Evolutionary conservation across 2,329 filamentous ascomycete genomes (phyloP).

Genomic region (Incumbomyces delicatus): DNA sequence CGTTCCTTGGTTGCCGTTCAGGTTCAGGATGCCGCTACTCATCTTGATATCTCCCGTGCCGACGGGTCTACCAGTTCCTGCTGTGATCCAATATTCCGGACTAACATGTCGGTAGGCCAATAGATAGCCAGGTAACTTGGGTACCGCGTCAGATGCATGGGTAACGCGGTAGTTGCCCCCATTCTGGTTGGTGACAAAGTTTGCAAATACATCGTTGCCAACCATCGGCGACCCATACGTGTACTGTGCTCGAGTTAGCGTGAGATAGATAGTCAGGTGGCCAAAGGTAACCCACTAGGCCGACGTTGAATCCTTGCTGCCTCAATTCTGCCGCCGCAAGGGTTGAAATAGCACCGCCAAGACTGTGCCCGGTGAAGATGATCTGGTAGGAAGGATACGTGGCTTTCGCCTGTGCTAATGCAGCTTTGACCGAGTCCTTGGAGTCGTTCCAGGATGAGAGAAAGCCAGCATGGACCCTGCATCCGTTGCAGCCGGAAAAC

Average conservation of each 20-base stretch:
- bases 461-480: conserved; percentile 38
- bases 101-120: conserved; percentile 28
- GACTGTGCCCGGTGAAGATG: conserved; percentile 41
- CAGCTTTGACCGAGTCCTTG: conserved; percentile 28
- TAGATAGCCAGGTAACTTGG: conserved; percentile 28
- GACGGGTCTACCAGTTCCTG: conserved; percentile 22
- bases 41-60: conserved; percentile 26
- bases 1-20: conserved; percentile 28
- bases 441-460: conserved; percentile 35
- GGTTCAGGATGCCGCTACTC: conserved; percentile 25
- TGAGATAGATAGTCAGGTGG: not conserved
- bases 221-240: conserved; percentile 35
- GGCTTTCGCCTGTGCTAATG: conserved; percentile 27
- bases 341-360: conserved; percentile 43
- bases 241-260: conserved; percentile 24
- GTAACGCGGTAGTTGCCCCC: conserved; percentile 29
- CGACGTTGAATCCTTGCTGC: conserved; percentile 30
- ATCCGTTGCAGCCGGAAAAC: conserved; percentile 36
- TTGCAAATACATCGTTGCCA: conserved; percentile 29
- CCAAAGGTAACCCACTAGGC: conserved; percentile 31
- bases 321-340: conserved; percentile 39
- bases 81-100: conserved; percentile 34
- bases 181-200: conserved; percentile 29
- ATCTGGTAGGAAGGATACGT: conserved; percentile 34
- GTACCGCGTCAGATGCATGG: conserved; percentile 30